Evolutionary conservation across 2,329 filamentous ascomycete species (phyloP).

Genomic region (Zymoseptoria ardabiliae): DNA sequence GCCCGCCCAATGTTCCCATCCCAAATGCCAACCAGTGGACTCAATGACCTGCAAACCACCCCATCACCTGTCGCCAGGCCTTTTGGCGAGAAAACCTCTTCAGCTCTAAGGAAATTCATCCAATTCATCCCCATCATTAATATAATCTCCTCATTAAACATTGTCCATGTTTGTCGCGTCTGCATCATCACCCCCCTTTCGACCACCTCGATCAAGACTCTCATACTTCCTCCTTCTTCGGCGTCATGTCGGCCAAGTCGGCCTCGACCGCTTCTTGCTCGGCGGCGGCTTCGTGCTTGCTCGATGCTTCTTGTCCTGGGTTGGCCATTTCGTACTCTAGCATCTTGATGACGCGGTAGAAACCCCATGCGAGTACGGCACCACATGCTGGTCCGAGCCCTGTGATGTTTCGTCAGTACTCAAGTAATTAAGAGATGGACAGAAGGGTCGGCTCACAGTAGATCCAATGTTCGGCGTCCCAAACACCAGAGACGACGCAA

Average conservation of each 20-base stretch:
- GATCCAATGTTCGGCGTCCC: slow-evolving; percentile 20
- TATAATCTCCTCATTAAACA: neutral
- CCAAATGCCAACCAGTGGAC: neutral
- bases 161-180: neutral
- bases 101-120: neutral
- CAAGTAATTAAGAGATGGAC: neutral
- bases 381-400: slow-evolving; percentile 27
- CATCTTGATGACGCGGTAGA: slow-evolving; percentile 30
- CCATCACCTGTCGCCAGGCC: neutral
- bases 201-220: neutral
- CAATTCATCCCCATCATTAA: neutral
- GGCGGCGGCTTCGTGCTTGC: slow-evolving; percentile 14
- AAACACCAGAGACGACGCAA: slow-evolving; percentile 18
- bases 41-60: neutral
- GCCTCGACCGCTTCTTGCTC: slow-evolving; percentile 6
- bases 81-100: neutral
- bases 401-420: slow-evolving; percentile 5
- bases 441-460: slow-evolving; percentile 11
- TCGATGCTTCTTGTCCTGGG: slow-evolving; percentile 17
- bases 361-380: slow-evolving; percentile 26
- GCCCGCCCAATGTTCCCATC: neutral
- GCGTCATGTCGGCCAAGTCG: slow-evolving; percentile 16
- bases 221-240: slow-evolving; percentile 12
- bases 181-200: neutral
- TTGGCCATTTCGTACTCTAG: slow-evolving; percentile 31